Conservation (phyloP, 805 yeast species). For the Saturnispora dispora region DNA sequence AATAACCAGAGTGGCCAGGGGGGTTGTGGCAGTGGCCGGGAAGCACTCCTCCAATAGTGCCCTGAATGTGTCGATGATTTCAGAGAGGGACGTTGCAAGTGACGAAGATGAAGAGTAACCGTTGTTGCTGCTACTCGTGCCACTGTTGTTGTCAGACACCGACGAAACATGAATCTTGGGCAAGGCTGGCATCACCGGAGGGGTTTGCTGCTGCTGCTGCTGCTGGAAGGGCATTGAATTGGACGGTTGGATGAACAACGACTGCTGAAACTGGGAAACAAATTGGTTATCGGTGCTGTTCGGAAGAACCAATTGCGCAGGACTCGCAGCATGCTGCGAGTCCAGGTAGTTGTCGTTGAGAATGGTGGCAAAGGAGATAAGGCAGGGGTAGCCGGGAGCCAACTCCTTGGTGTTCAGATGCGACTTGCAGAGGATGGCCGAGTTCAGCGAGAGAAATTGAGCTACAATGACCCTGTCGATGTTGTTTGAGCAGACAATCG, state of each 20-base stretch:
- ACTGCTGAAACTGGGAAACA: background rate
- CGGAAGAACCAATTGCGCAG: background rate
- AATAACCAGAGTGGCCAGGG: background rate
- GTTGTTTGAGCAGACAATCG: slow-evolving; percentile 35
- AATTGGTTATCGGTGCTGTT: background rate
- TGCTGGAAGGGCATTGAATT: background rate
- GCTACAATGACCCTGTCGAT: slow-evolving; percentile 44
- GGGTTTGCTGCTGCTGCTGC: slow-evolving; percentile 2
- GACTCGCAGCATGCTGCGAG: background rate
- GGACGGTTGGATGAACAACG: background rate
- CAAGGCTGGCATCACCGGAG: background rate
- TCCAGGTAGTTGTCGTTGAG: slow-evolving; percentile 8
- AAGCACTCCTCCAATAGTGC: background rate
- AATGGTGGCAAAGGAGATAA: slow-evolving; percentile 79
- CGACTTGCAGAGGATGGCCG: slow-evolving; percentile 73
- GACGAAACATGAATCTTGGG: background rate
- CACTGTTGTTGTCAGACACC: background rate
- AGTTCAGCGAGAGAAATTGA: slow-evolving; percentile 62
- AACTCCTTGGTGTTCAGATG: slow-evolving; percentile 75
- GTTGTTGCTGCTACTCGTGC: background rate
- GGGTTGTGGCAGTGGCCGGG: background rate
- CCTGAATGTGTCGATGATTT: background rate
- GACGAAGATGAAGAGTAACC: background rate
- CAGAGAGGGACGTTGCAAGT: background rate
- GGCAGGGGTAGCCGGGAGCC: slow-evolving; percentile 65